Base-by-base conservation (phyloP, 805 yeast genomes). In the Saccharomycopsis sp. region DNA sequence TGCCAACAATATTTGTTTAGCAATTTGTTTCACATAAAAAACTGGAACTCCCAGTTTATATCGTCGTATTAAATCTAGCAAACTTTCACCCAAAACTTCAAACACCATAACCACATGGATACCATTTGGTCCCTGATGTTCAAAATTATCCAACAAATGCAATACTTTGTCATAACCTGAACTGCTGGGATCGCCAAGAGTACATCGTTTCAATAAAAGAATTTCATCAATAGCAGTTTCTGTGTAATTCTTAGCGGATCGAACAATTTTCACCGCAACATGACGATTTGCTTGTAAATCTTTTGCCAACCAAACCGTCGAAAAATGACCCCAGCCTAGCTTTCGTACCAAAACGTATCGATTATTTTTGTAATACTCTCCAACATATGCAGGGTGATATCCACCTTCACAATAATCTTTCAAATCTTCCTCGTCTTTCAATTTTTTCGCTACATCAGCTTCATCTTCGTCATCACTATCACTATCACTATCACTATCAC, bases 271-370 rank as follows among this genome's bases (percentile, higher is more conserved):
- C 53, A 79, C 65, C 19, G 85, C 85, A 46, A 75, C 81, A 53
- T 75, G 80, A 23, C 65, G 56, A 14, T 64, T 63, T 13, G 54
- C 35, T 2, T 52, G 44, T 2, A 59, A 51, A 42, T 71, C 74
- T 41, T 57, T 60, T 1, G 82, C 82, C 23, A 79, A 59, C 85
- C 85, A 79, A n/a, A 79, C 85, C 1, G 85, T 78, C 32, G 81
- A 74, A 53, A 79, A 79, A 55, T 79, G 83, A 28, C 86, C 85
- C 83, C 83, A 77, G 2, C 86, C 86, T 6, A 79, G 62, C 57
- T 79, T 79, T 23, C 83, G 62, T 17, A 75, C 63, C 21, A 77
- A 61, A 6, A 62, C 55, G 56, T 77, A 77, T 44, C 54, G 29
- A 22, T 68, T 63, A 44, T 66, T 62, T 38, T 64, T 58, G 54